Percentiles rank a stretch among this genome's conserved stretches.
These are phyloP conservation scores for Lipomyces yamanashiensis DNA, from an alignment of 805 yeast genomes.

Conservation along the genomic window DNA sequence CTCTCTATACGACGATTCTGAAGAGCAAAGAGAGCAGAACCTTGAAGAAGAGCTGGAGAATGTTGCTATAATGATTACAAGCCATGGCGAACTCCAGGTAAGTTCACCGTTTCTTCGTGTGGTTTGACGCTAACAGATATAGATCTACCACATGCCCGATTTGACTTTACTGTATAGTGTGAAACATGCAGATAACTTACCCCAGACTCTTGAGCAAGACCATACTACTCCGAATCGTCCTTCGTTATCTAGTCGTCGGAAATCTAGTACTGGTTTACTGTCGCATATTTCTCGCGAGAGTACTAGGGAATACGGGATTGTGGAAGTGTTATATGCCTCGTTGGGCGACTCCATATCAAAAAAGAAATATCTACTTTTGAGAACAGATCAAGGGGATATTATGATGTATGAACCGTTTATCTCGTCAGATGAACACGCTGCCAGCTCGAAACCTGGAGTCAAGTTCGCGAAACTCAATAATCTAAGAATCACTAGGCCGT, in stretches of 20 bases:
- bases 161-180: conserved; percentile 1
- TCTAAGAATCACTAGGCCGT: neutral
- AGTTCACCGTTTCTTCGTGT: neutral
- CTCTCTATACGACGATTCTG: neutral
- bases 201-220: conserved; percentile 8
- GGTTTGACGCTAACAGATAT: neutral
- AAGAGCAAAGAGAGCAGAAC: neutral
- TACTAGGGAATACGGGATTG: conserved; percentile 14
- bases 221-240: neutral
- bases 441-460: neutral
- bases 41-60: neutral
- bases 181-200: conserved; percentile 9
- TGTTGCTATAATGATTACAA: conserved; percentile 23
- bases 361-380: conserved; percentile 68
- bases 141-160: conserved; percentile 20
- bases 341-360: conserved; percentile 62
- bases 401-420: conserved; percentile 64
- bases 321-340: conserved; percentile 59
- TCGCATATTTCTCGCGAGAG: neutral
- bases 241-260: conserved; percentile 12
- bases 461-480: conserved; percentile 2
- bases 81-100: conserved; percentile 25
- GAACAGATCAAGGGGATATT: conserved; percentile 83
- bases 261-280: conserved; percentile 24
- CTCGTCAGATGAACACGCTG: conserved; percentile 39